Evolutionary conservation across 176 grass and related monocot genomes (phyloP), one percentile per base, ranked within the genome.

Genomic region (Oryza brachyantha): DNA sequence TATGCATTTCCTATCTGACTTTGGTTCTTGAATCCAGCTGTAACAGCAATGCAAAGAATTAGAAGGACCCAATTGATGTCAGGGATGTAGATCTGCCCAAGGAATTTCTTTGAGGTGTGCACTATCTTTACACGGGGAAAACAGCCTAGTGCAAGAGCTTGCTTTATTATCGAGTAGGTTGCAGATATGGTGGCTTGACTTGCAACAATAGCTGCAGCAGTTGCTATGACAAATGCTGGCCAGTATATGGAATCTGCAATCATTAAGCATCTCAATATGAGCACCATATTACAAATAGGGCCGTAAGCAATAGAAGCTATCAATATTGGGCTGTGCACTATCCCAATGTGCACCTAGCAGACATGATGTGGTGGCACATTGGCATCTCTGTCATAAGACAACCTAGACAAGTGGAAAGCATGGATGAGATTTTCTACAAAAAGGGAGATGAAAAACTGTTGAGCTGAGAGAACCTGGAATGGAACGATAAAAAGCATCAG

Each of bases 151-250:
- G 96, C 90, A 58, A 91, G 92, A 36, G 96, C 96, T 76, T 99
- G 96, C 69, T 99, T 99, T 81, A 99, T 91, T 64, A 99, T 99
- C 10, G 96, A 99, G 88, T 91, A 99, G 25, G 96, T 99, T 34
- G 96, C 96, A 29, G 92, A 99, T 86, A 99, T 99, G 42, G 96
- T 96, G 61, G 96, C 96, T 83, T 99, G 96, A 54, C 96, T 99
- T 10, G 92, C 96, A 74, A 99, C 86, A 19, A 96, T 85, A 1
- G 96, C 92, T 37, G 96, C 90, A 72, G 92, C 96, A 83, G 96
- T 95, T 75, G 96, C 90, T 28, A 99, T 76, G 46, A 96, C 66
- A 86, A 99, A 96, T 43, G 90, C 90, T 63, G 96, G 96, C 96
- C 96, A 99, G 79, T 88, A 99, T 85, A 99, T 91, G 72, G 78